These are phyloP conservation scores for Populus nigra DNA, from an alignment of 345 rosid genomes.

Conservation along the genomic window DNA sequence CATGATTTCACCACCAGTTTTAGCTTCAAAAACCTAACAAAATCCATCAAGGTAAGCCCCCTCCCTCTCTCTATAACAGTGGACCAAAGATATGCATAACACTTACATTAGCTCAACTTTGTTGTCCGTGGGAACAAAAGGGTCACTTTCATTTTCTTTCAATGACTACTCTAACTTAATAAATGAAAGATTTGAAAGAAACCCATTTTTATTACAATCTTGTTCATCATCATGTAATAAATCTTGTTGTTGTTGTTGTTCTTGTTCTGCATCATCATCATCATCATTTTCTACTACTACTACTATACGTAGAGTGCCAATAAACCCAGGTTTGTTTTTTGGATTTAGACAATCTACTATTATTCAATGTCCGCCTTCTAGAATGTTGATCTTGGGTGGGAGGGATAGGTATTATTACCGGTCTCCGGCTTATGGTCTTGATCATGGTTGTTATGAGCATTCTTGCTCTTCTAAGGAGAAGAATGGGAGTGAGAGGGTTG, in stretches of 20 bases:
- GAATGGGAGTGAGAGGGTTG: slow-evolving; percentile 32
- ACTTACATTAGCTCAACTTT: slow-evolving; percentile 46
- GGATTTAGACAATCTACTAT: slow-evolving; percentile 73
- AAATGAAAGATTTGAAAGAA: slow-evolving; percentile 46
- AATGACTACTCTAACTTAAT: slow-evolving; percentile 47
- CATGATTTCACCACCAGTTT: slow-evolving; percentile 12
- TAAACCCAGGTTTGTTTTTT: slow-evolving; percentile 45
- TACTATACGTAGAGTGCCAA: slow-evolving; percentile 34
- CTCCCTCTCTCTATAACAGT: not conserved
- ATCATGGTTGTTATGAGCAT: slow-evolving; percentile 40
- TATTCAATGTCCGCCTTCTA: slow-evolving; percentile 58
- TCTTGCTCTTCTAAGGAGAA: slow-evolving; percentile 33
- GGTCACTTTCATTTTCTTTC: slow-evolving; percentile 47
- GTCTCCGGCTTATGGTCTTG: slow-evolving; percentile 37
- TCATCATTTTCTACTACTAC: slow-evolving; percentile 5
- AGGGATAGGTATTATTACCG: slow-evolving; percentile 26
- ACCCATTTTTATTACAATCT: slow-evolving; percentile 24
- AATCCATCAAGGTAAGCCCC: slow-evolving; percentile 24
- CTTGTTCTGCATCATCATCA: slow-evolving; percentile 35
- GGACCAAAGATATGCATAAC: slow-evolving; percentile 36
- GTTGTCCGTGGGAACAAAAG: slow-evolving; percentile 43
- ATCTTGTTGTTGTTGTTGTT: slow-evolving; percentile 34
- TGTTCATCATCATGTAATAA: slow-evolving; percentile 15
- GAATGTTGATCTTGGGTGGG: slow-evolving; percentile 48
- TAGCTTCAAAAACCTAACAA: slow-evolving; percentile 8